Evolutionary conservation across 208 protist species (phyloP).

Genomic region (Leishmania major): DNA sequence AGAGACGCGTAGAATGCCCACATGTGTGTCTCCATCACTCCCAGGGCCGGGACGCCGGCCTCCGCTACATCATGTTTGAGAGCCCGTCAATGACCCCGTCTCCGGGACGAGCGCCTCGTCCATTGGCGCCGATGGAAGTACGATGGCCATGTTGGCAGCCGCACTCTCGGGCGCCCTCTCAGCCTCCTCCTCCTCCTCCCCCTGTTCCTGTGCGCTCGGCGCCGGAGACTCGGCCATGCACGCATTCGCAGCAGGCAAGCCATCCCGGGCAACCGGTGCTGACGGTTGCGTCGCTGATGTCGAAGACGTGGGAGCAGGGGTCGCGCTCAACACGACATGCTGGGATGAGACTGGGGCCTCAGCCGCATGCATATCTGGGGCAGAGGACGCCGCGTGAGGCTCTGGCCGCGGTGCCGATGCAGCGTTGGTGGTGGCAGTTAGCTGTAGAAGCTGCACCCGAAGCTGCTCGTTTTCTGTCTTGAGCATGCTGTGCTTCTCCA

Average conservation of each 20-base stretch:
- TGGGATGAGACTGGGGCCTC: background rate
- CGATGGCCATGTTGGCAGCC: background rate
- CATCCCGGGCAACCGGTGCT: background rate
- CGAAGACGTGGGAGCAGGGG: background rate
- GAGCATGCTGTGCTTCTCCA: conserved; percentile 42
- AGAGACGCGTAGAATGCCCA: background rate
- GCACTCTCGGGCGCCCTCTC: background rate
- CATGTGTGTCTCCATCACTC: background rate
- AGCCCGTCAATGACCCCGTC: background rate
- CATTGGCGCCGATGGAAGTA: background rate
- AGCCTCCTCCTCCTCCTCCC: background rate
- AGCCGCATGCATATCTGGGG: background rate
- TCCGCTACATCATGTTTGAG: background rate
- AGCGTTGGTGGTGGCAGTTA: background rate
- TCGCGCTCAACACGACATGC: too few relatives aligned
- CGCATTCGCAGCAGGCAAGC: background rate
- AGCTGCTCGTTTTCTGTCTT: conserved; percentile 30
- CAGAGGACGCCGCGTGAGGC: background rate
- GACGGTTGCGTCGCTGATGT: background rate
- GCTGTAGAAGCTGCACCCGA: conserved; percentile 22
- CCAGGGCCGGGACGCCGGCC: background rate
- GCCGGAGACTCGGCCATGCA: background rate
- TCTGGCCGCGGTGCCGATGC: background rate
- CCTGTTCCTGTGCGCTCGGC: background rate
- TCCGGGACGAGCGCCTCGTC: background rate